Percentiles rank a stretch among this genome's conserved stretches.
Conservation (phyloP, 208 protist genomes). For the Trichomonas gallinae region DNA sequence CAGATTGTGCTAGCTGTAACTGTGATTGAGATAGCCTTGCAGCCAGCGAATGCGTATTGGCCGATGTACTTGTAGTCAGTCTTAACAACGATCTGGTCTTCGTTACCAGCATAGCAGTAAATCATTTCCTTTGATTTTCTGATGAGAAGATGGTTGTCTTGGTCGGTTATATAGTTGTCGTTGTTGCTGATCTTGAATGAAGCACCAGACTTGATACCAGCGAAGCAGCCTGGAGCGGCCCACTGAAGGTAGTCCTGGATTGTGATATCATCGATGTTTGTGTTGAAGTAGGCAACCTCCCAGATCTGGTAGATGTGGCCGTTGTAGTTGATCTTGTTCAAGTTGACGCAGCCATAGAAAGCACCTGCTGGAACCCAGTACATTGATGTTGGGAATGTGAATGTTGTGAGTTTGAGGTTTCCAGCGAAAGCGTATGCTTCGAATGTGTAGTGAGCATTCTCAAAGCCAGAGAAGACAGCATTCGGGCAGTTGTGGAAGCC, state of each 20-base stretch:
- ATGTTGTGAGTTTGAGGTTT: neutral
- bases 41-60: neutral
- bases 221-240: neutral
- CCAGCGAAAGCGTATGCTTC: neutral
- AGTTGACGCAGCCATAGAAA: neutral
- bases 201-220: neutral
- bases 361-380: neutral
- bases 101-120: neutral
- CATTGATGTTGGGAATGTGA: neutral
- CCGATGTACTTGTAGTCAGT: neutral
- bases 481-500: neutral
- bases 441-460: neutral
- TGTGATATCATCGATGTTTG: neutral
- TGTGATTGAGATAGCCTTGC: neutral
- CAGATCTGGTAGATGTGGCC: neutral
- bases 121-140: neutral
- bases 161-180: neutral
- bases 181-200: neutral
- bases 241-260: neutral
- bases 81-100: neutral
- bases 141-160: neutral
- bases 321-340: neutral
- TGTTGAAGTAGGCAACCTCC: neutral
- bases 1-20: neutral
- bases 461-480: neutral